These are phyloP conservation scores for Claviceps sp. DNA, from an alignment of 2,329 filamentous ascomycete species.

Conservation along the genomic window DNA sequence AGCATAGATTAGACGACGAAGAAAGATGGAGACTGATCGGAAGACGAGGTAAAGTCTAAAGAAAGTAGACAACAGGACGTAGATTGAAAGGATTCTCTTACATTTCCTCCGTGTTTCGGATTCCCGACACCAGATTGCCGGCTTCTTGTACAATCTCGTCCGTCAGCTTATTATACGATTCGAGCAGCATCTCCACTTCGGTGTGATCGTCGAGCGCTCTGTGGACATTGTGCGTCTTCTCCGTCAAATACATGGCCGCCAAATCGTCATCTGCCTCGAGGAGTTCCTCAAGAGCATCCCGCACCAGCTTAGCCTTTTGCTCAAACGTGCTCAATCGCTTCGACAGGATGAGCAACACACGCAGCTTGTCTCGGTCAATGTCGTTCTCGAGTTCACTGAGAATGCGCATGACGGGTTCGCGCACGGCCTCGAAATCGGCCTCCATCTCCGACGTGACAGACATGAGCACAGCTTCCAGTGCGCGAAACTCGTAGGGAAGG, in stretches of 20 bases:
- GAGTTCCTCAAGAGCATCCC: conserved; percentile 88
- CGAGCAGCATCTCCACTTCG: conserved; percentile 90
- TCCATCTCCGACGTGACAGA: conserved; percentile 87
- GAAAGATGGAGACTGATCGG: too few relatives aligned
- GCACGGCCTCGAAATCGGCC: conserved; percentile 85
- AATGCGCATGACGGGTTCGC: conserved; percentile 82
- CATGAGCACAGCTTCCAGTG: conserved; percentile 86
- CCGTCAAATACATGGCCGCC: conserved; percentile 86
- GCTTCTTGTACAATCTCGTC: conserved; percentile 97
- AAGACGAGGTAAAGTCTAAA: background rate
- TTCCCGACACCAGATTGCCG: conserved; percentile 83
- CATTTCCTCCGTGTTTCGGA: conserved; percentile 98
- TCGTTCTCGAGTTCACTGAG: conserved; percentile 88
- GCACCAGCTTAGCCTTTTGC: conserved; percentile 86
- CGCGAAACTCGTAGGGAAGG: conserved; percentile 90
- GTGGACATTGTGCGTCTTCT: conserved; percentile 62
- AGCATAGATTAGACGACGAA: conserved; percentile 3
- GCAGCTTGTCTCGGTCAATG: conserved; percentile 86
- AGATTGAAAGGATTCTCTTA: conserved; percentile 29
- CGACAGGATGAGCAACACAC: conserved; percentile 80
- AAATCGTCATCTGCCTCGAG: conserved; percentile 94
- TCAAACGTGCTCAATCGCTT: conserved; percentile 96
- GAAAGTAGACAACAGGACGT: background rate
- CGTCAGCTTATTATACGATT: conserved; percentile 94
- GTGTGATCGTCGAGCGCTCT: conserved; percentile 79